These are phyloP conservation scores for Yamadazyma spencermartinsiae DNA, from an alignment of 1,139 yeast genomes.

Conservation along the genomic window DNA sequence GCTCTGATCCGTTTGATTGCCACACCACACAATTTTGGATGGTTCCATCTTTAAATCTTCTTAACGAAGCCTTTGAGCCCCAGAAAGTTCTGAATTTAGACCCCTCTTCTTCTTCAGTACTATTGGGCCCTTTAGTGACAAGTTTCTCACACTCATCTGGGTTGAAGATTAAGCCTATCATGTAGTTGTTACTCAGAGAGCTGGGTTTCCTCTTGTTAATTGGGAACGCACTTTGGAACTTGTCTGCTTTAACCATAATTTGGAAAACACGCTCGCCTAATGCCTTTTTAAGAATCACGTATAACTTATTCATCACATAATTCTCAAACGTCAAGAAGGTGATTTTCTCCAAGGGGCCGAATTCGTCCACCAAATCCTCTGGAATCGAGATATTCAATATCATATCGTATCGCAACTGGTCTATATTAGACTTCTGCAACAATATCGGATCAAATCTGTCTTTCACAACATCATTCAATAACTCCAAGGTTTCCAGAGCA, in stretches of 20 bases:
- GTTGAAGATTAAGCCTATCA: slow-evolving; percentile 69
- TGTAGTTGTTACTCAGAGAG: slow-evolving; percentile 33
- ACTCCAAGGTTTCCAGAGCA: slow-evolving; percentile 66
- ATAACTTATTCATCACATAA: slow-evolving; percentile 60
- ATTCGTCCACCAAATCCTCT: slow-evolving; percentile 41
- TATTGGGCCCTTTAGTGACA: slow-evolving; percentile 84
- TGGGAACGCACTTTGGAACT: slow-evolving; percentile 35
- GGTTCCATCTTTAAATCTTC: slow-evolving; percentile 89
- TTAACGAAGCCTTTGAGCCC: slow-evolving; percentile 83
- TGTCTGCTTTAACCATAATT: slow-evolving; percentile 40
- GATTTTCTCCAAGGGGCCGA: slow-evolving; percentile 74
- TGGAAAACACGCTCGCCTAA: slow-evolving; percentile 63
- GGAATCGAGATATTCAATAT: slow-evolving; percentile 51
- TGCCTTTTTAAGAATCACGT: slow-evolving; percentile 60
- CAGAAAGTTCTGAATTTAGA: slow-evolving; percentile 76
- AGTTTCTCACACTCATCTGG: slow-evolving; percentile 74
- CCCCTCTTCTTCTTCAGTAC: slow-evolving; percentile 58
- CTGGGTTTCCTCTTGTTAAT: slow-evolving; percentile 60
- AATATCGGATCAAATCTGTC: slow-evolving; percentile 90
- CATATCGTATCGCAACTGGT: slow-evolving; percentile 66
- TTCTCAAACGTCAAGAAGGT: slow-evolving; percentile 71
- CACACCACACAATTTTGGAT: slow-evolving; percentile 90
- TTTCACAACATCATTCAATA: slow-evolving; percentile 74
- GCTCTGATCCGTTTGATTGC: slow-evolving; percentile 60
- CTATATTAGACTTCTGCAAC: slow-evolving; percentile 58